These are phyloP conservation scores for Fomitiporia mediterranea DNA, from an alignment of 1,284 basidiomycete genomes.

Conservation along the genomic window DNA sequence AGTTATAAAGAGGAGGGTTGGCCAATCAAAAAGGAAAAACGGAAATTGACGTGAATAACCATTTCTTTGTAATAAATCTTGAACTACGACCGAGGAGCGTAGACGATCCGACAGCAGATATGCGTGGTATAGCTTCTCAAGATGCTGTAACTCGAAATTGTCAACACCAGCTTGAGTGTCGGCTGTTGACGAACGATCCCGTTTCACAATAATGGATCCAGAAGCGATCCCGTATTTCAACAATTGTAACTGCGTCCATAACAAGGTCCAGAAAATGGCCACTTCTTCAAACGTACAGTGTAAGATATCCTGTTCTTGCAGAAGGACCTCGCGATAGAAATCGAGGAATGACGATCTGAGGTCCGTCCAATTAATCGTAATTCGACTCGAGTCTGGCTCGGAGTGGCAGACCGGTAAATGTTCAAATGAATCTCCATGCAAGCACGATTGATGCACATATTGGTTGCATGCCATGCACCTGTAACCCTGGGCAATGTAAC, in stretches of 20 bases:
- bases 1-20: constrained; percentile 55
- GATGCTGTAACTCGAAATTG: constrained; percentile 55
- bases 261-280: constrained; percentile 48
- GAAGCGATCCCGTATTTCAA: constrained; percentile 59
- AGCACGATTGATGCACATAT: constrained; percentile 58
- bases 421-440: constrained; percentile 27
- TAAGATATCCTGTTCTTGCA: constrained; percentile 41
- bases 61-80: constrained; percentile 48
- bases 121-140: constrained; percentile 48
- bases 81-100: constrained; percentile 40
- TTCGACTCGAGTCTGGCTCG: constrained; percentile 39
- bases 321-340: constrained; percentile 42
- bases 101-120: constrained; percentile 40
- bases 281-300: constrained; percentile 61
- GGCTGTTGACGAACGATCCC: constrained; percentile 30
- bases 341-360: constrained; percentile 53
- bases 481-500: constrained; percentile 54
- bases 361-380: constrained; percentile 45
- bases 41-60: constrained; percentile 37
- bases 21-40: constrained; percentile 61
- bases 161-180: constrained; percentile 35
- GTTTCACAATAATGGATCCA: constrained; percentile 52
- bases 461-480: constrained; percentile 59
- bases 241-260: constrained; percentile 66
- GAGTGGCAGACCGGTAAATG: constrained; percentile 37